phyloP scores from a whole-genome alignment of 1,139 yeast genomes.

The Saccharomycopsis crataegensis region DNA sequence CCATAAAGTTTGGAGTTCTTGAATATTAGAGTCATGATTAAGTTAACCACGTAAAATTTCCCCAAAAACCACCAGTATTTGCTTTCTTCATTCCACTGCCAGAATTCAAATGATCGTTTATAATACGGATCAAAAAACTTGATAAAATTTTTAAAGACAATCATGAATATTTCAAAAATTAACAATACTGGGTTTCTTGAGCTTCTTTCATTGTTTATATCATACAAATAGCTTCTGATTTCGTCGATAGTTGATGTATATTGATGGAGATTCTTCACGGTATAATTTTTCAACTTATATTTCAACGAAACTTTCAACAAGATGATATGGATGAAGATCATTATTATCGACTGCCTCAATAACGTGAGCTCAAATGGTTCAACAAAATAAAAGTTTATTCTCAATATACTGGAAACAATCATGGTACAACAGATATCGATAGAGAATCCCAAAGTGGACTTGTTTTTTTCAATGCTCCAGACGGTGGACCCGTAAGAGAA shows the following conservation, averaged over 20 bases:
- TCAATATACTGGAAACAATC: constrained; percentile 67
- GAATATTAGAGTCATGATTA: constrained; percentile 40
- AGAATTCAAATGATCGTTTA: constrained; percentile 57
- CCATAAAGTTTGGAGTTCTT: constrained; percentile 39
- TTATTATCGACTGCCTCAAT: constrained; percentile 67
- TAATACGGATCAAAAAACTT: constrained; percentile 65
- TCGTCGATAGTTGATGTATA: not conserved
- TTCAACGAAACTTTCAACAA: constrained; percentile 55
- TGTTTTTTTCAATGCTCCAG: constrained; percentile 51
- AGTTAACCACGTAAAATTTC: constrained; percentile 37
- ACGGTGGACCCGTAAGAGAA: constrained; percentile 84
- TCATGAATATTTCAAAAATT: constrained; percentile 21
- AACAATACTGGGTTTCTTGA: not conserved
- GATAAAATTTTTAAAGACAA: constrained; percentile 32
- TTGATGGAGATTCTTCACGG: not conserved
- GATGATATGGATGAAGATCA: constrained; percentile 67
- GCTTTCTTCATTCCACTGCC: constrained; percentile 74
- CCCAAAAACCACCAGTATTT: constrained; percentile 62
- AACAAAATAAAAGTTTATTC: constrained; percentile 70
- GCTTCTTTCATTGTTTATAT: not conserved
- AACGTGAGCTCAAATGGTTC: constrained; percentile 74
- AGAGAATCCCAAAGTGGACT: constrained; percentile 72
- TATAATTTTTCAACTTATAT: constrained; percentile 40
- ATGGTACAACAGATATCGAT: constrained; percentile 87
- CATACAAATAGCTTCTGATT: not conserved